phyloP scores from a whole-genome alignment of 2,329 filamentous ascomycete genomes.

The Ophiostoma montium region DNA sequence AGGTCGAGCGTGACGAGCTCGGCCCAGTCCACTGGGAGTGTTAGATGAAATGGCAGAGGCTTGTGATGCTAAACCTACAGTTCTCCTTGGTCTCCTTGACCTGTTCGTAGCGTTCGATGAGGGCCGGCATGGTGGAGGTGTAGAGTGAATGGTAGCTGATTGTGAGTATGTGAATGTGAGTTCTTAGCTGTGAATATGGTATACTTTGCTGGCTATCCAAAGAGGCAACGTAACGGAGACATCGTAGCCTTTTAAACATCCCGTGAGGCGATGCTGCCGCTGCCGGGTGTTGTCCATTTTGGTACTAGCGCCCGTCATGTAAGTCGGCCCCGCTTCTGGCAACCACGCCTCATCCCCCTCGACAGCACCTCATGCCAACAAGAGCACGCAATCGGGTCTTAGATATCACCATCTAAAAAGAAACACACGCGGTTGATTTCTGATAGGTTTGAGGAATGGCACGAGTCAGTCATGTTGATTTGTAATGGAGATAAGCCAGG shows the following conservation, averaged over 20 bases:
- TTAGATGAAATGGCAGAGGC: neutral
- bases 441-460: neutral
- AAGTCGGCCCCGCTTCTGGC: neutral
- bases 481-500: no score
- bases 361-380: conserved; percentile 27
- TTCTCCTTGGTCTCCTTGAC: conserved; percentile 13
- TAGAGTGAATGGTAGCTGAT: neutral
- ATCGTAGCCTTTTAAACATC: no score
- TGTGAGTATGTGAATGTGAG: neutral
- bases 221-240: no score
- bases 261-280: no score
- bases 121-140: conserved; percentile 5
- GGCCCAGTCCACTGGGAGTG: conserved; percentile 12
- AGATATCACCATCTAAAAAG: neutral
- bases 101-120: conserved; percentile 12
- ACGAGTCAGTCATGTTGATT: no score
- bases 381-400: neutral
- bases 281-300: neutral
- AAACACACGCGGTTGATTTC: conserved; percentile 18
- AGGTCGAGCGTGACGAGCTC: conserved; percentile 18
- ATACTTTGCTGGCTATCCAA: neutral
- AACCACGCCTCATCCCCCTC: conserved; percentile 72
- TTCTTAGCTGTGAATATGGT: neutral
- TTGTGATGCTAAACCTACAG: conserved; percentile 7
- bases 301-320: neutral